Base-by-base conservation (phyloP, 768 basidiomycete species). In the Hygrocybe punicea region DNA sequence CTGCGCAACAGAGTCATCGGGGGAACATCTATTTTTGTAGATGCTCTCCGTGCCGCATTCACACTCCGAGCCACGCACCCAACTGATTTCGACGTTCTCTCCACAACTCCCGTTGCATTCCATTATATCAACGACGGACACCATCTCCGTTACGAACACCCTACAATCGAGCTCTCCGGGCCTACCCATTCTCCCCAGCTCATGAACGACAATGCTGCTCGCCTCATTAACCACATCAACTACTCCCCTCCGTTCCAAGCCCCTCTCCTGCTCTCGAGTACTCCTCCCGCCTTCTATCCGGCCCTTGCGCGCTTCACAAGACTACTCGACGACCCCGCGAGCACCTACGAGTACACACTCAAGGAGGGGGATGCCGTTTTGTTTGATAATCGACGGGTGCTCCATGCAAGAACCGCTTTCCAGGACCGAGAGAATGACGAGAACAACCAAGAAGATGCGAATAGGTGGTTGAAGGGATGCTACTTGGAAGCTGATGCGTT, bases 171-270 rank as follows among this genome's bases (percentile, higher is more conserved):
- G 61, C 76, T 93, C 45, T 73, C 75, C 14, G 63, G 24, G n/a
- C 29, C 16, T 11, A 21, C 19, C 4, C 2, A 33, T 53, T 56
- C 51, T 2, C 50, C 55, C 9, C 53, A 8, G 65, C 21, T 56
- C 67, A 23, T 40, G 60, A 24, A 6, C 33, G 39, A n/a, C 13
- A 23, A 19, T 21, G 16, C 47, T 17, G 36, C 19, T 5, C 46
- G 44, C 13, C 55, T 65, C 8, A 79, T 96, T 62, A 71, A 74
- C 44, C 80, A 87, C 58, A 81, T 98, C 65, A 98, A 94, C 72
- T 98, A 96, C 70, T 88, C 90, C 1, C 96, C 96, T 0, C 95
- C 94, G 0, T 98, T 98, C 80, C 93, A 96, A 73, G 93, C 89
- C 0, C 87, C 91, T 0, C 76, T 93, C 8, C 76, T 80, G 0